Conservation (phyloP, 2,329 filamentous ascomycete species). For the Colletotrichum falcatum region DNA sequence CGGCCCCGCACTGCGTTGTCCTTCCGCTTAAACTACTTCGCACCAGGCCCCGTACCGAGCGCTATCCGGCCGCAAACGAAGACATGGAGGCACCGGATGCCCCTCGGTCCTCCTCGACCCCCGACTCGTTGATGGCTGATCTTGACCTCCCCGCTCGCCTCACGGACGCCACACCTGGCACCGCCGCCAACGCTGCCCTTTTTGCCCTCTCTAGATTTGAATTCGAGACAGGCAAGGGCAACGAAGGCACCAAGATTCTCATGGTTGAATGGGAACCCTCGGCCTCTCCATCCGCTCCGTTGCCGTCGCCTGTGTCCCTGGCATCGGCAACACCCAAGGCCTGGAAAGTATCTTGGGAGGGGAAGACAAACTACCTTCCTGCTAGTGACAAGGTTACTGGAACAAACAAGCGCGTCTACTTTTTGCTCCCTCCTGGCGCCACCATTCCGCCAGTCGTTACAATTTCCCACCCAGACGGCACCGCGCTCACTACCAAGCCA, state of each 20-base stretch:
- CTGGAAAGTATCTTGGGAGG: constrained; percentile 88
- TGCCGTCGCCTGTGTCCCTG: neutral
- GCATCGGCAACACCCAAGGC: constrained; percentile 42
- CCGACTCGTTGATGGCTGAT: constrained; percentile 13
- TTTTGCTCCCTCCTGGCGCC: constrained; percentile 79
- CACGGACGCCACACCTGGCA: constrained; percentile 49
- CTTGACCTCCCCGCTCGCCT: neutral
- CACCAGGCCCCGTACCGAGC: neutral
- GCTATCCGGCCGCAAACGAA: neutral
- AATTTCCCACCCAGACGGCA: constrained; percentile 61
- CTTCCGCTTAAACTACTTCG: constrained; percentile 1
- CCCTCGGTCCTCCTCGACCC: constrained; percentile 12
- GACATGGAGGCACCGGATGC: constrained; percentile 24
- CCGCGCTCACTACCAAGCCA: constrained; percentile 74
- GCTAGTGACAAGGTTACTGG: constrained; percentile 66
- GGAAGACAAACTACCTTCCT: constrained; percentile 79
- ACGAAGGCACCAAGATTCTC: constrained; percentile 89
- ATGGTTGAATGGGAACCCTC: constrained; percentile 88
- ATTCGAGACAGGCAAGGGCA: constrained; percentile 80
- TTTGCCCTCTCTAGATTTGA: constrained; percentile 86
- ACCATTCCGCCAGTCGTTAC: constrained; percentile 79
- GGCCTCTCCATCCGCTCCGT: neutral
- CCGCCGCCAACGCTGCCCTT: constrained; percentile 52
- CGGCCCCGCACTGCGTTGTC: constrained; percentile 15
- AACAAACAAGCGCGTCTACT: constrained; percentile 76